phyloP scores from a whole-genome alignment of 2,329 filamentous ascomycete genomes.

The Pyrenophora graminea region DNA sequence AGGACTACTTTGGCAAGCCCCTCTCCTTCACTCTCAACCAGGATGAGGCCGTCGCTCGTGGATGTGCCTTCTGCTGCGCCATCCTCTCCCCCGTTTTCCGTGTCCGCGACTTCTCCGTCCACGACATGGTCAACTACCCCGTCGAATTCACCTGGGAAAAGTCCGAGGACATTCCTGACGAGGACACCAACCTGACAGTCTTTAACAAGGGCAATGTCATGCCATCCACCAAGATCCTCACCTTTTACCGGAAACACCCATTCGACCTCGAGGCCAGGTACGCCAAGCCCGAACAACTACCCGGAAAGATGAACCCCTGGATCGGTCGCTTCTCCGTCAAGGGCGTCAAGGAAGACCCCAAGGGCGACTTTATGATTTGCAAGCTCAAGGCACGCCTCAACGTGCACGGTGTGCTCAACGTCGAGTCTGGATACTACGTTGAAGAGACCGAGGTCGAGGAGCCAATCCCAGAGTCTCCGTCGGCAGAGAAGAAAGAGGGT shows the following conservation, averaged over 20 bases:
- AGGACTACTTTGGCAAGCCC: conserved; percentile 84
- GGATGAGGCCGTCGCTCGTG: conserved; percentile 93
- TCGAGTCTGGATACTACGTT: conserved; percentile 96
- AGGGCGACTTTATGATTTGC: conserved; percentile 99
- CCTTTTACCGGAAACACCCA: conserved; percentile 97
- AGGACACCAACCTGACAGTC: conserved; percentile 95
- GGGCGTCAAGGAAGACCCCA: conserved; percentile 88
- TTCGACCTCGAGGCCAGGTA: conserved; percentile 97
- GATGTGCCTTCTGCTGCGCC: conserved; percentile 95
- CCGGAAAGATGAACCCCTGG: conserved; percentile 90
- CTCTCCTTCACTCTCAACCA: conserved; percentile 98
- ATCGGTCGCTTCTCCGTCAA: conserved; percentile 98
- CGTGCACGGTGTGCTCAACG: conserved; percentile 92
- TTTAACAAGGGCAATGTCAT: conserved; percentile 97
- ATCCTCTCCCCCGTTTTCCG: conserved; percentile 97
- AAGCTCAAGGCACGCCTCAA: conserved; percentile 98
- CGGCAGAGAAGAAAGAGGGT: conserved; percentile 63
- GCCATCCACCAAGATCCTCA: conserved; percentile 98
- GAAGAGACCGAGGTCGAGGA: conserved; percentile 98
- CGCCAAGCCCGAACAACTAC: conserved; percentile 80
- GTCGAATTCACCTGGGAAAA: conserved; percentile 99
- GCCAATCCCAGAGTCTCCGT: conserved; percentile 73
- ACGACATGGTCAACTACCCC: conserved; percentile 97
- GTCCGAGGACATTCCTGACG: conserved; percentile 95
- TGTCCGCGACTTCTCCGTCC: conserved; percentile 95